Evolutionary conservation across 169 alveolate species (phyloP).

Genomic region (Plasmodium ovale): DNA sequence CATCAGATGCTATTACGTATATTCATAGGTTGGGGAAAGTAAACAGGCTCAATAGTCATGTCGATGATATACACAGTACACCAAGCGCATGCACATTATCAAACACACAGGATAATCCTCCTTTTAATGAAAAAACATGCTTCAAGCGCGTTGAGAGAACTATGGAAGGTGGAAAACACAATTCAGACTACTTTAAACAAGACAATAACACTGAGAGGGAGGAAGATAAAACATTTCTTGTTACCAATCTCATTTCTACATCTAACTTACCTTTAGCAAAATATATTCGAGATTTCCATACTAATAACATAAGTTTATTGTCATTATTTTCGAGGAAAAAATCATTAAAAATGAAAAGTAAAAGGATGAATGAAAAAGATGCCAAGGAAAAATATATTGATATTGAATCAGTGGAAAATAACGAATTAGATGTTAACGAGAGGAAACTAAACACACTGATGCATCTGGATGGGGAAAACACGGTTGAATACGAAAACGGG

Average conservation of each 20-base stretch:
- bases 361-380: slow-evolving; percentile 17
- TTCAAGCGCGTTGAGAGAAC: too few species aligned
- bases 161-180: too few species aligned
- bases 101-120: too few species aligned
- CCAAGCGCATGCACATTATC: background rate
- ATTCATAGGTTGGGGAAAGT: slow-evolving; percentile 78
- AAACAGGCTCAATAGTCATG: slow-evolving; percentile 15
- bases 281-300: slow-evolving; percentile 9
- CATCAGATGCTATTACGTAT: slow-evolving; percentile 79
- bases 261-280: slow-evolving; percentile 42
- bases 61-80: background rate
- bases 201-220: background rate
- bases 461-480: slow-evolving; percentile 6
- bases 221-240: background rate
- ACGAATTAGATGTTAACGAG: slow-evolving; percentile 14
- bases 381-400: slow-evolving; percentile 31
- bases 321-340: slow-evolving; percentile 70
- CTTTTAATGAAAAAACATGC: too few species aligned
- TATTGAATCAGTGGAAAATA: slow-evolving; percentile 5
- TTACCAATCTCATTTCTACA: slow-evolving; percentile 47
- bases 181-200: too few species aligned
- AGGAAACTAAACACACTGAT: background rate
- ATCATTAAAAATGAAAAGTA: slow-evolving; percentile 71
- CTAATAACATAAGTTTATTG: slow-evolving; percentile 37
- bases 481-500: background rate